These are phyloP conservation scores for Starmerella vitae DNA, from an alignment of 805 yeast genomes.

Conservation along the genomic window DNA sequence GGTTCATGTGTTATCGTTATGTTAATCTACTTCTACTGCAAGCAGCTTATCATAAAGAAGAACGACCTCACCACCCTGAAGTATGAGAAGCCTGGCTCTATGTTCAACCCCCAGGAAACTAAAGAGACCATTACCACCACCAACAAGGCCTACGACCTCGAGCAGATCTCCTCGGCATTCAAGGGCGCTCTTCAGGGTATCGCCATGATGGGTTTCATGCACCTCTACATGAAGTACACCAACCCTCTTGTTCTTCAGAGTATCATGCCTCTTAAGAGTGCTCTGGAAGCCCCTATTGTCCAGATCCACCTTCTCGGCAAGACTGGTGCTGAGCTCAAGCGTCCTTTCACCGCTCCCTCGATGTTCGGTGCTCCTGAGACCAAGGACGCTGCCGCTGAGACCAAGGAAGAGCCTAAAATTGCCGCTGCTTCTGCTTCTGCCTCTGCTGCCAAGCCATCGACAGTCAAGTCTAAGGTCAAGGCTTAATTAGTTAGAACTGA, in stretches of 20 bases:
- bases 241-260: conserved; percentile 94
- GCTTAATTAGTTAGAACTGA: too few relatives aligned
- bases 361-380: conserved; percentile 64
- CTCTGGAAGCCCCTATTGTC: conserved; percentile 78
- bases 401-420: conserved; percentile 57
- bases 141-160: conserved; percentile 84
- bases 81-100: conserved; percentile 72
- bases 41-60: conserved; percentile 47
- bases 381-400: conserved; percentile 54
- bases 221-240: conserved; percentile 90
- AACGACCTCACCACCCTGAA: conserved; percentile 83
- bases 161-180: conserved; percentile 66
- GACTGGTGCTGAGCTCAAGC: conserved; percentile 67
- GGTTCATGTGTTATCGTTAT: conserved; percentile 54
- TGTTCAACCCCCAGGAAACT: conserved; percentile 59
- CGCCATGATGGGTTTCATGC: conserved; percentile 98
- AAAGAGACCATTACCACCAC: conserved; percentile 74
- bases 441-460: too few relatives aligned
- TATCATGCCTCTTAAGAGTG: conserved; percentile 77
- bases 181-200: conserved; percentile 75
- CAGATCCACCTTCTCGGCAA: conserved; percentile 77
- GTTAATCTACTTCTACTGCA: conserved; percentile 51
- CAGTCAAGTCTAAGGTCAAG: too few relatives aligned
- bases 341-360: conserved; percentile 88
- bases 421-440: too few relatives aligned